Base-by-base conservation (phyloP, 2,329 filamentous ascomycete species). In the Aspergillus awamori region DNA sequence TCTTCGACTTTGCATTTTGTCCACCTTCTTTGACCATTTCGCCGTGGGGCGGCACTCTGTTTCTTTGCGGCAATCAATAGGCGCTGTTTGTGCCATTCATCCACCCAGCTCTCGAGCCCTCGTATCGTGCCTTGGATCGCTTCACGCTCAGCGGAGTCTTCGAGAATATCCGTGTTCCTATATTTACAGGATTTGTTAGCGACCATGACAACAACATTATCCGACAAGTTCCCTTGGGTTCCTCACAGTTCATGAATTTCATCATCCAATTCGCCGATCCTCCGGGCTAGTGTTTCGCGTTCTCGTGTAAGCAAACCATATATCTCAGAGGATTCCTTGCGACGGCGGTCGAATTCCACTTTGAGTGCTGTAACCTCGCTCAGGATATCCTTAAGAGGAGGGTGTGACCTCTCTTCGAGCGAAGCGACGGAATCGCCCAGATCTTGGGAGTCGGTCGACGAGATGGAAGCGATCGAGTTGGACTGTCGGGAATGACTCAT, bases 181-280 rank as follows among this genome's bases (percentile, higher is more conserved):
- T 30, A n/a, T 28, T 26, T 17, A 17, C 20, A 24, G 47, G 15
- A 43, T 48, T 15, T 11, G 28, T 60, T 52, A 43, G 39, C 53
- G 36, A 24, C 7, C 22, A 30, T 26, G 4, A 26, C 39, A 22
- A 17, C 51, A 48, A 41, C 6, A 30, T 36, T 7, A 22, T n/a
- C 13, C 17, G 43, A 15, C 24, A 15, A 41, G 28, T 36, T 36
- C 33, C 33, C 33, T 10, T 26, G 28, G n/a, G 7, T 17, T 70
- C 11, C 77, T 67, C 73, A 88, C 84, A 90, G 78, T 63, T 87
- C 82, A 43, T 79, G 70, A 47, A 89, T 79, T 47, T 85, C 83
- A 39, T 81, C 81, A 67, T 89, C 86, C 13, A 90, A 79, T 60
- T 85, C 83, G 24, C 86, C 79, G 60, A 89, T 86, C 56, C 83